Conservation (phyloP, 129 eudicot species). For the Artemisia tridentata region DNA sequence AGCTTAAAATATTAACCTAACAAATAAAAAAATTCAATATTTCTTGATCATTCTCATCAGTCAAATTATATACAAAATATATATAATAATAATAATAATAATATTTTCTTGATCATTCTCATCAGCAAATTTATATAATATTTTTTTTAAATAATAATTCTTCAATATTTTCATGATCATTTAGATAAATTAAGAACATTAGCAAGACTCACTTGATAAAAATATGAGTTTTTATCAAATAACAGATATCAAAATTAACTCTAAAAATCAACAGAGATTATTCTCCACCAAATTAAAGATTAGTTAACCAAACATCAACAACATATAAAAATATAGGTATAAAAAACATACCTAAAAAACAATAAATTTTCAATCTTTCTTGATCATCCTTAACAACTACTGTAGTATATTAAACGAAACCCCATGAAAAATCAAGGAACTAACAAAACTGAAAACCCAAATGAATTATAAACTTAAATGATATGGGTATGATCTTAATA, state of each 20-base stretch:
- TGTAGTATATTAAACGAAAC: constrained; percentile 2
- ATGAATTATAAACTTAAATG: background rate
- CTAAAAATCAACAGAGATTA: constrained; percentile 13
- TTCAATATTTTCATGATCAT: too few species aligned
- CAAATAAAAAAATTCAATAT: background rate
- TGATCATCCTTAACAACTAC: constrained; percentile 12
- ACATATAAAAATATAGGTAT: background rate
- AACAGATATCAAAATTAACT: constrained; percentile 3
- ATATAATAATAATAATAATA: background rate
- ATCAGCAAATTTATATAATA: background rate
- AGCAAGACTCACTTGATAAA: too few species aligned
- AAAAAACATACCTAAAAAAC: background rate
- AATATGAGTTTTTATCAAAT: too few species aligned
- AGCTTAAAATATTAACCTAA: too few species aligned
- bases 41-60: too few species aligned
- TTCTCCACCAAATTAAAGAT: constrained; percentile 17
- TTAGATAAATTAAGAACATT: too few species aligned
- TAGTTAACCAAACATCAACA: constrained; percentile 16
- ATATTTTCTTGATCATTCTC: constrained; percentile 8
- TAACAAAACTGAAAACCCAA: background rate
- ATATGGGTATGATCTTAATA: background rate
- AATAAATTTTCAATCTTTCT: background rate
- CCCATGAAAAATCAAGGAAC: constrained; percentile 5
- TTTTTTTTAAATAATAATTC: too few species aligned
- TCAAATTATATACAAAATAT: background rate